Percentiles rank a stretch among this genome's conserved stretches.
phyloP scores from a whole-genome alignment of 345 rosid species.

The Populus tremula region DNA sequence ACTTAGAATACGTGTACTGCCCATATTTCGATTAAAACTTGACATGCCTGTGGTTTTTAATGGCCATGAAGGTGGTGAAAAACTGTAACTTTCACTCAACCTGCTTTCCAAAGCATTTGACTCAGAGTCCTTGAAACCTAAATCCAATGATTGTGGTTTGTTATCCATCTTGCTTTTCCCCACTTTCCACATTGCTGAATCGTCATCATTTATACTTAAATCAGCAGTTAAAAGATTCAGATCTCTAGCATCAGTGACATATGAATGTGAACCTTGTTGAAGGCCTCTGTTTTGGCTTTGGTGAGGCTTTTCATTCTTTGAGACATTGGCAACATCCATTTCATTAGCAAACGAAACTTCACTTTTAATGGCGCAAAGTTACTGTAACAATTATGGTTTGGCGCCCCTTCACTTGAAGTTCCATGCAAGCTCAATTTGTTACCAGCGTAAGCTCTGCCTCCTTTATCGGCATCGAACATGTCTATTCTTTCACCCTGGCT shows the following conservation, averaged over 20 bases:
- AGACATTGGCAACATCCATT: not conserved
- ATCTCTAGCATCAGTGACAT: not conserved
- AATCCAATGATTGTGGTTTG: not conserved
- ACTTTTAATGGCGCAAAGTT: not conserved
- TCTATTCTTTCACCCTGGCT: not conserved
- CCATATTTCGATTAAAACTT: conserved; percentile 8
- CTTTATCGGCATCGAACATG: not conserved
- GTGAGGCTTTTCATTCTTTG: conserved; percentile 6
- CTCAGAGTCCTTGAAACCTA: not conserved
- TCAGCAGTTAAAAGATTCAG: conserved; percentile 10
- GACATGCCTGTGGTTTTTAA: conserved; percentile 2
- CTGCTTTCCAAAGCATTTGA: conserved; percentile 8
- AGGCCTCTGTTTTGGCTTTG: not conserved
- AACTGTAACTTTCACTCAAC: not conserved
- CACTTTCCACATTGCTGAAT: not conserved
- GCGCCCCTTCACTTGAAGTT: conserved; percentile 3
- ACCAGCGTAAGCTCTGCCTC: conserved; percentile 2
- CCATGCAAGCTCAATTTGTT: not conserved
- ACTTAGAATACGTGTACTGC: not conserved
- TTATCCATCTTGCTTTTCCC: conserved; percentile 6
- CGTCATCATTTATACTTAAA: conserved; percentile 5
- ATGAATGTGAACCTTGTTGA: conserved; percentile 3
- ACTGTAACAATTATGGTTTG: conserved; percentile 2
- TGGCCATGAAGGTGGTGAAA: conserved; percentile 10
- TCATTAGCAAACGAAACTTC: not conserved